Evolutionary conservation across 2,329 filamentous ascomycete species (phyloP).

Genomic region (Phyllosticta ampelicida): DNA sequence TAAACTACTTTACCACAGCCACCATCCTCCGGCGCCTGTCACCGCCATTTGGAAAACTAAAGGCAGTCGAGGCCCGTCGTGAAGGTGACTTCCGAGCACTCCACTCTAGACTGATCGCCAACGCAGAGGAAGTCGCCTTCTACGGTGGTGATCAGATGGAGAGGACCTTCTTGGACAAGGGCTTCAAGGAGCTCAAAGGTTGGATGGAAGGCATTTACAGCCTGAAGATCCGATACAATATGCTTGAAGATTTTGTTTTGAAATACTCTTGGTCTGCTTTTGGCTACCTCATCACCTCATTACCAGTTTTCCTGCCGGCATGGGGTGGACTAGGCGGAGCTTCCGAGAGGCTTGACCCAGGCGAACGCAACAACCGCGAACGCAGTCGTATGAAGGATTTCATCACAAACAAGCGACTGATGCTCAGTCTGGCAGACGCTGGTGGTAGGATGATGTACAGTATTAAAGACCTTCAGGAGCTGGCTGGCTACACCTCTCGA

Average conservation of each 20-base stretch:
- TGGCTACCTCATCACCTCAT: constrained; percentile 83
- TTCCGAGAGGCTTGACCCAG: constrained; percentile 49
- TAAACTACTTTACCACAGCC: constrained; percentile 90
- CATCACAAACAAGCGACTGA: constrained; percentile 96
- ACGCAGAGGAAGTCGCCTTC: constrained; percentile 95
- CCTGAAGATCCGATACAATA: constrained; percentile 96
- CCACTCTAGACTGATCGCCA: constrained; percentile 85
- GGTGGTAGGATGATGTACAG: constrained; percentile 99
- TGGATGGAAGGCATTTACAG: constrained; percentile 99
- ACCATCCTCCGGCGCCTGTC: constrained; percentile 80
- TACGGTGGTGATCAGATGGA: constrained; percentile 95
- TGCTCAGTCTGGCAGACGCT: constrained; percentile 93
- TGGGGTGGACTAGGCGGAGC: constrained; percentile 78
- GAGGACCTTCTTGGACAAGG: constrained; percentile 79
- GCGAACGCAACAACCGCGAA: constrained; percentile 50
- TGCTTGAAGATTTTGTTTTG: constrained; percentile 93
- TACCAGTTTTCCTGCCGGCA: constrained; percentile 87
- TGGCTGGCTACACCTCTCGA: constrained; percentile 90
- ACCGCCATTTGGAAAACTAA: constrained; percentile 91
- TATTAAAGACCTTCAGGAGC: constrained; percentile 92
- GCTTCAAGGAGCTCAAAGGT: constrained; percentile 82
- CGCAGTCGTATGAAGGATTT: constrained; percentile 93
- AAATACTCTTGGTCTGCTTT: constrained; percentile 99
- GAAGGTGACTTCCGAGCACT: constrained; percentile 91
- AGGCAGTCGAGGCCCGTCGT: constrained; percentile 87